phyloP scores from a whole-genome alignment of 1,139 yeast species.

The Zygosaccharomyces pseudobailii region DNA sequence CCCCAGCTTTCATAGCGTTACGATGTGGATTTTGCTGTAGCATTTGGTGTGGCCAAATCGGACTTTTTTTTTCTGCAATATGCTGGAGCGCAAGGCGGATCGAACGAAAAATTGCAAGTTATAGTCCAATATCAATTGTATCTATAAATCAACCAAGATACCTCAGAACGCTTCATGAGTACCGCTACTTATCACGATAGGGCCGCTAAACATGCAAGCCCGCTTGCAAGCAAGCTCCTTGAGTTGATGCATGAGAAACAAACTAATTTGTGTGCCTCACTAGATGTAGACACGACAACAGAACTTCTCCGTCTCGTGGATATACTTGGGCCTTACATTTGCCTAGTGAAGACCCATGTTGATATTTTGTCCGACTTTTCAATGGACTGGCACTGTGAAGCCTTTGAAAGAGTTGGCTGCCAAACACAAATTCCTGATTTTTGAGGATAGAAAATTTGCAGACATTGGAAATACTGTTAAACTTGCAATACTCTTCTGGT shows the following conservation, averaged over 20 bases:
- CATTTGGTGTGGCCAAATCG: background rate
- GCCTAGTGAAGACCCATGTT: constrained; percentile 89
- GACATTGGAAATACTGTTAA: constrained; percentile 99
- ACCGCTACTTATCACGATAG: constrained; percentile 56
- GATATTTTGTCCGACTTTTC: constrained; percentile 89
- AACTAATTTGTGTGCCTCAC: constrained; percentile 93
- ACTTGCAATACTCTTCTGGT: constrained; percentile 87
- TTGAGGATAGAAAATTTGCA: constrained; percentile 96
- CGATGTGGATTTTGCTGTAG: background rate
- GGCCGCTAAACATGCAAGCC: constrained; percentile 66
- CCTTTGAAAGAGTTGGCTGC: constrained; percentile 68
- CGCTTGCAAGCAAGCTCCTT: constrained; percentile 74
- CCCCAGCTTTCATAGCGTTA: background rate
- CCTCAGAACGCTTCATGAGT: background rate
- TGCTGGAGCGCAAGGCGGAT: background rate
- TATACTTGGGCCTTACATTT: constrained; percentile 82
- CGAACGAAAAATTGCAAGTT: constrained; percentile 1
- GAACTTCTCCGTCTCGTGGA: constrained; percentile 74
- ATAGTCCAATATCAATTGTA: background rate
- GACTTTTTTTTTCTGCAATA: constrained; percentile 3
- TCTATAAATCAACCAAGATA: background rate
- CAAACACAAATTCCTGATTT: constrained; percentile 79
- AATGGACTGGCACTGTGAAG: constrained; percentile 65
- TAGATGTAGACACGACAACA: constrained; percentile 75
- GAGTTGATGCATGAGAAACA: constrained; percentile 71